A percentile compares a stretch with the other conserved stretches of the same genome.
Evolutionary conservation across 352 stramenopile genomes (phyloP).

Genomic region (Aphanomyces stellatus): DNA sequence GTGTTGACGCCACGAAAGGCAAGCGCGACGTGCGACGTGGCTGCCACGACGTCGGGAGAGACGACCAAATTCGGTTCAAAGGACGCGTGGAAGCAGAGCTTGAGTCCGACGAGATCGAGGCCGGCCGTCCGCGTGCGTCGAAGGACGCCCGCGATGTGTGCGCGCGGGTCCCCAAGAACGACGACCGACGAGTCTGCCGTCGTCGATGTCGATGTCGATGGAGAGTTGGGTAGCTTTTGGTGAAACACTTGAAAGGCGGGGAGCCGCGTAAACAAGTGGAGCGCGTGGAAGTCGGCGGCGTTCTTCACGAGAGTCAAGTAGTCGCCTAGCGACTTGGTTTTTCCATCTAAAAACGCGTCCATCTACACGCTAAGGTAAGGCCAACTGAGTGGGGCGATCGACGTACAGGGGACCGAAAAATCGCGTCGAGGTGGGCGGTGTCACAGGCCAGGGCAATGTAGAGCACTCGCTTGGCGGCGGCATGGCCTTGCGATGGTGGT

Average conservation of each 20-base stretch:
- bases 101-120: conserved; percentile 11
- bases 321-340: background rate
- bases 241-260: conserved; percentile 11
- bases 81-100: background rate
- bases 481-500: background rate
- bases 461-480: background rate
- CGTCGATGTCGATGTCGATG: background rate
- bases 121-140: background rate
- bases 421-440: background rate
- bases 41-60: background rate
- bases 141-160: background rate
- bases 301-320: background rate
- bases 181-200: background rate
- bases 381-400: background rate
- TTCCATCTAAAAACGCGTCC: background rate
- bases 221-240: background rate
- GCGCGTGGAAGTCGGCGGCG: background rate
- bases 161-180: background rate
- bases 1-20: background rate
- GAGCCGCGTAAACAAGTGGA: conserved; percentile 15
- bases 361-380: background rate
- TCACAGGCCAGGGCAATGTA: conserved; percentile 9
- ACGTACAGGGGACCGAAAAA: background rate
- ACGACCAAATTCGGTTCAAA: conserved; percentile 7
- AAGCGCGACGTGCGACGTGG: background rate